These are phyloP conservation scores for Neurospora discreta DNA, from an alignment of 495 filamentous ascomycete genomes.

Conservation along the genomic window DNA sequence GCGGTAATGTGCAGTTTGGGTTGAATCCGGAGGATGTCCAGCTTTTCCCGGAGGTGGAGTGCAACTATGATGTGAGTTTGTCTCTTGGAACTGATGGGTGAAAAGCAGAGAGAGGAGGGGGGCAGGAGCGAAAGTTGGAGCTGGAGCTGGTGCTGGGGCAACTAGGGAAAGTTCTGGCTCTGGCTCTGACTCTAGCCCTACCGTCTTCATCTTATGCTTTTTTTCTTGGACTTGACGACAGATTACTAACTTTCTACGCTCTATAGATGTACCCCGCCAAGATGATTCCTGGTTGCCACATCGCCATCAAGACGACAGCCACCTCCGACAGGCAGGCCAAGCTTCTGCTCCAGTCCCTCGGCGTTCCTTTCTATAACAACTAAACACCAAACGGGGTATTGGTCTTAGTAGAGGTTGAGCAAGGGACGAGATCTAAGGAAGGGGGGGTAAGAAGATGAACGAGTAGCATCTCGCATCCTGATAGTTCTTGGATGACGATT, in stretches of 20 bases:
- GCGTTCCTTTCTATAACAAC: constrained; percentile 58
- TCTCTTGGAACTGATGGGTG: not conserved
- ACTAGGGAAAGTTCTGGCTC: too few species aligned
- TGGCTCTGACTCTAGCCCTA: not conserved
- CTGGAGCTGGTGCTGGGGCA: not conserved
- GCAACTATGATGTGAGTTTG: constrained; percentile 80
- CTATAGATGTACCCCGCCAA: constrained; percentile 17
- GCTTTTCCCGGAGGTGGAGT: constrained; percentile 84
- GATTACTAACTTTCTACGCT: not conserved
- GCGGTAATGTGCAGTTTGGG: constrained; percentile 79
- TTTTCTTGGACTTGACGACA: not conserved
- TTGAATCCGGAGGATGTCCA: constrained; percentile 58
- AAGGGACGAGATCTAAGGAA: not conserved
- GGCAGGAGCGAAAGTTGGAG: too few species aligned
- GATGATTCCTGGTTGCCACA: constrained; percentile 86
- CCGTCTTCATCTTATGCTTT: not conserved
- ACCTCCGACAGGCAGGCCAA: constrained; percentile 86
- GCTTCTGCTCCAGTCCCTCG: constrained; percentile 68
- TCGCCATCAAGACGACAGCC: constrained; percentile 80
- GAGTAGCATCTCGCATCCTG: not conserved
- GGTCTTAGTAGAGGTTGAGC: not conserved
- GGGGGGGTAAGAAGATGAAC: too few species aligned
- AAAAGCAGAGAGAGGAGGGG: not conserved
- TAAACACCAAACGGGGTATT: not conserved
- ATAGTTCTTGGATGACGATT: not conserved